Conservation (phyloP, 2,329 filamentous ascomycete genomes). For the Camptophora hylomeconis region DNA sequence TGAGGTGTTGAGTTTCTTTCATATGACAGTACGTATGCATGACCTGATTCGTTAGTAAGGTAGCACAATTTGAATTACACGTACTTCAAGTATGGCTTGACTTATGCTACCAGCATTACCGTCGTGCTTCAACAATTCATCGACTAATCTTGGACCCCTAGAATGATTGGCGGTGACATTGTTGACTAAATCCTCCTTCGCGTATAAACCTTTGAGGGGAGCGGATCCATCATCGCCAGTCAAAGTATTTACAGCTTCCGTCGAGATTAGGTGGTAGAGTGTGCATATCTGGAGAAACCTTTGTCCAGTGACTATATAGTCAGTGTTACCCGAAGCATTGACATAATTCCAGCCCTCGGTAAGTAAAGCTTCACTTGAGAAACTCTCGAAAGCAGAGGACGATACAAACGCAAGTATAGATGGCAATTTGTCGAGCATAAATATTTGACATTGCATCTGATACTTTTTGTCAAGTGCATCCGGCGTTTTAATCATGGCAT, state of each 20-base stretch:
- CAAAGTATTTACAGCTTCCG: conserved; percentile 63
- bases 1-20: conserved; percentile 51
- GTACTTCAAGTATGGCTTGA: conserved; percentile 59
- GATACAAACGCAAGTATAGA: conserved; percentile 46
- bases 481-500: conserved; percentile 43
- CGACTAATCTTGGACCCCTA: conserved; percentile 60
- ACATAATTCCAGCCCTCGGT: conserved; percentile 51
- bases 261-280: conserved; percentile 70
- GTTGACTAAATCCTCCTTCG: conserved; percentile 63
- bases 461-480: conserved; percentile 49
- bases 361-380: conserved; percentile 52
- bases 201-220: conserved; percentile 56
- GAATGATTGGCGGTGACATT: conserved; percentile 68
- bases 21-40: conserved; percentile 44
- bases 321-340: conserved; percentile 18
- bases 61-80: conserved; percentile 13
- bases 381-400: conserved; percentile 42
- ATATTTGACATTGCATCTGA: conserved; percentile 57
- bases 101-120: conserved; percentile 82
- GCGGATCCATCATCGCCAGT: conserved; percentile 68
- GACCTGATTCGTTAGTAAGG: conserved; percentile 22
- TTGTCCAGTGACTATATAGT: conserved; percentile 56
- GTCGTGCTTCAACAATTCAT: conserved; percentile 77
- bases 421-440: conserved; percentile 64
- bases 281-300: conserved; percentile 86